A percentile compares a stretch with the other conserved stretches of the same genome.
Evolutionary conservation across 1,139 yeast genomes (phyloP).

Genomic region (Taphrina pruni): DNA sequence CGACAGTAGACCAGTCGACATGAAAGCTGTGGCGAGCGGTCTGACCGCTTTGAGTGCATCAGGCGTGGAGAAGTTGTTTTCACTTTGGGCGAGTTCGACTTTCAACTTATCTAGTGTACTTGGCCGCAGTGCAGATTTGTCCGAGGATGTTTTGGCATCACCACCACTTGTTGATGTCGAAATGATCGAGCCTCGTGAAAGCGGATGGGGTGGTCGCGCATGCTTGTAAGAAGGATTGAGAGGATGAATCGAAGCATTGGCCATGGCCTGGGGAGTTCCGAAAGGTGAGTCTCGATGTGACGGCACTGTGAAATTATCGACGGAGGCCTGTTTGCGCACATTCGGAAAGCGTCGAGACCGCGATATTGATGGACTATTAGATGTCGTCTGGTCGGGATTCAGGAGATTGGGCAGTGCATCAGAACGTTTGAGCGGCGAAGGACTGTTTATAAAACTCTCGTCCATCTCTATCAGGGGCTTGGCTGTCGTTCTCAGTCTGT

Average conservation of each 20-base stretch:
- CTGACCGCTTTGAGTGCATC: constrained; percentile 74
- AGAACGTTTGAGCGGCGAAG: constrained; percentile 37
- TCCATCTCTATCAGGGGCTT: constrained; percentile 34
- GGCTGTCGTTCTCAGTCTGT: constrained; percentile 11
- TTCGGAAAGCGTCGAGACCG: constrained; percentile 40
- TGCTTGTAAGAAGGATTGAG: constrained; percentile 12
- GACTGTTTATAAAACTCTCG: constrained; percentile 31
- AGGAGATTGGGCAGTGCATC: constrained; percentile 34
- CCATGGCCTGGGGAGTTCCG: constrained; percentile 43
- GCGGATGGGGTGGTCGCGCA: constrained; percentile 43
- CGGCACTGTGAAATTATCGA: constrained; percentile 45
- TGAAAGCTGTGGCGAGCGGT: constrained; percentile 84
- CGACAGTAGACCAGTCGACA: constrained; percentile 74
- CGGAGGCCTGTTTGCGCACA: constrained; percentile 46
- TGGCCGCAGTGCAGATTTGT: constrained; percentile 11
- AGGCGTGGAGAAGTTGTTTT: constrained; percentile 52
- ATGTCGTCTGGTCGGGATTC: constrained; percentile 54
- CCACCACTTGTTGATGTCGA: constrained; percentile 41
- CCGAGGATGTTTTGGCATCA: constrained; percentile 27
- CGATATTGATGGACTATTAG: constrained; percentile 47
- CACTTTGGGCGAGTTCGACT: constrained; percentile 3
- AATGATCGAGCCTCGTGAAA: constrained; percentile 45
- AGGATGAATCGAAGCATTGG: constrained; percentile 46
- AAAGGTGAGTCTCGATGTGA: constrained; percentile 46
- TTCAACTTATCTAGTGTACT: constrained; percentile 3